Percentiles rank a stretch among this genome's conserved stretches.
Conservation (phyloP, 306 rosid genomes). For the Cyamopsis tetragonoloba region DNA sequence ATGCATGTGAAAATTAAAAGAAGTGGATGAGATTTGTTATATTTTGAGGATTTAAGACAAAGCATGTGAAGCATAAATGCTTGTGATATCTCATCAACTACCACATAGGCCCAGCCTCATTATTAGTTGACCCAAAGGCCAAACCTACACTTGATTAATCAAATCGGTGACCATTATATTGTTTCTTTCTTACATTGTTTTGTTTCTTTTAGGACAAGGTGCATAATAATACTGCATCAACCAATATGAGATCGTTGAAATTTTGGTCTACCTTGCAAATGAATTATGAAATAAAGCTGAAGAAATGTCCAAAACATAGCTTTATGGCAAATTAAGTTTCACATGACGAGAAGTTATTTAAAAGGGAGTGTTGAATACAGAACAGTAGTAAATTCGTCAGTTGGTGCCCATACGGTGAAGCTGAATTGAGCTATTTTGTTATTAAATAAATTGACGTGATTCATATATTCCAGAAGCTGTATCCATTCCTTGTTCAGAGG, state of each 20-base stretch:
- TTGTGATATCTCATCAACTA: slow-evolving; percentile 29
- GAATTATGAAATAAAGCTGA: not conserved
- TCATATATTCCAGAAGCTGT: not conserved
- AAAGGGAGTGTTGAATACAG: not conserved
- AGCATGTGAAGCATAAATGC: slow-evolving; percentile 38
- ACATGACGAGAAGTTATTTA: too few species aligned
- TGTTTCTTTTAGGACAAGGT: not conserved
- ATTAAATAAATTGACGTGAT: not conserved
- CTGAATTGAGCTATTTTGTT: not conserved
- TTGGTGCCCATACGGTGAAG: not conserved
- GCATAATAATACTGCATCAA: not conserved
- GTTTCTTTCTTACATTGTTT: not conserved
- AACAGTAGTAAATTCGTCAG: not conserved
- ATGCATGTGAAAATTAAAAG: slow-evolving; percentile 22
- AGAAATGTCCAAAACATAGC: not conserved
- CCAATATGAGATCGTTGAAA: not conserved
- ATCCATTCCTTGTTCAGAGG: not conserved
- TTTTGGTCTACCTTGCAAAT: not conserved
- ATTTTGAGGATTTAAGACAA: slow-evolving; percentile 27
- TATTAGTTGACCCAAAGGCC: slow-evolving; percentile 13
- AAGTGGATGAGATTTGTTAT: slow-evolving; percentile 18
- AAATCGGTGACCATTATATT: not conserved
- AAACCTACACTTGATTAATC: not conserved
- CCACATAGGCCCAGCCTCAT: slow-evolving; percentile 36
- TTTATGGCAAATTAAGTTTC: not conserved